These are phyloP conservation scores for Pisolithus orientalis DNA, from an alignment of 768 basidiomycete genomes.

Conservation along the genomic window DNA sequence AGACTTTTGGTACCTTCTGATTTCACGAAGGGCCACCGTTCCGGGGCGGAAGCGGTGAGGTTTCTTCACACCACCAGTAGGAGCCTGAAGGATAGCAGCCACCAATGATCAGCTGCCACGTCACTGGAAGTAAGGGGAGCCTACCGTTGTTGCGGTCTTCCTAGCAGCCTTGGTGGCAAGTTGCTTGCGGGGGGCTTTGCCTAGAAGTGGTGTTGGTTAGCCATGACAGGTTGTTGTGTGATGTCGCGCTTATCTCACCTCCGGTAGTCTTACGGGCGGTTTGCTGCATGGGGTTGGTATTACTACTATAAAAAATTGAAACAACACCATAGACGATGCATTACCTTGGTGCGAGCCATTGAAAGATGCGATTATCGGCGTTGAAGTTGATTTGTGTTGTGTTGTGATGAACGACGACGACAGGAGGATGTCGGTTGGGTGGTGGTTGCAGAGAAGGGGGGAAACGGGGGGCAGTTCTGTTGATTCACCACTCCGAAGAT, in stretches of 20 bases:
- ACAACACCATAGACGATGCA: background rate
- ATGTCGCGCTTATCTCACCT: constrained; percentile 47
- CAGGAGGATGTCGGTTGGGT: background rate
- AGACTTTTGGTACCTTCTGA: constrained; percentile 96
- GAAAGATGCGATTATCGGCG: background rate
- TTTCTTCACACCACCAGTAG: constrained; percentile 99
- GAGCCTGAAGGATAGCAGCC: constrained; percentile 37
- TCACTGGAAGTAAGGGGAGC: constrained; percentile 19
- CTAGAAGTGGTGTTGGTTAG: constrained; percentile 33
- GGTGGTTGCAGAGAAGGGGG: background rate
- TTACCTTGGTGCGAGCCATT: constrained; percentile 90
- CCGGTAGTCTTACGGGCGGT: constrained; percentile 99
- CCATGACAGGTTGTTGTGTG: constrained; percentile 10
- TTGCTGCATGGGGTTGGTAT: constrained; percentile 51
- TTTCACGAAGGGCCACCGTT: constrained; percentile 99
- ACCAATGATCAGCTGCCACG: constrained; percentile 8
- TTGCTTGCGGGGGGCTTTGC: constrained; percentile 90
- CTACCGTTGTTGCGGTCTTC: constrained; percentile 70
- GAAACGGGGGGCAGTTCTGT: background rate
- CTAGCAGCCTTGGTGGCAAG: constrained; percentile 94
- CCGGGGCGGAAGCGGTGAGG: constrained; percentile 96
- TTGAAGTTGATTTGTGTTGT: background rate
- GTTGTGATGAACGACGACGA: background rate
- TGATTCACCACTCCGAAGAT: background rate
- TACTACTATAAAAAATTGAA: constrained; percentile 3